phyloP scores from a whole-genome alignment of 306 rosid genomes.

The Sindora glabra region DNA sequence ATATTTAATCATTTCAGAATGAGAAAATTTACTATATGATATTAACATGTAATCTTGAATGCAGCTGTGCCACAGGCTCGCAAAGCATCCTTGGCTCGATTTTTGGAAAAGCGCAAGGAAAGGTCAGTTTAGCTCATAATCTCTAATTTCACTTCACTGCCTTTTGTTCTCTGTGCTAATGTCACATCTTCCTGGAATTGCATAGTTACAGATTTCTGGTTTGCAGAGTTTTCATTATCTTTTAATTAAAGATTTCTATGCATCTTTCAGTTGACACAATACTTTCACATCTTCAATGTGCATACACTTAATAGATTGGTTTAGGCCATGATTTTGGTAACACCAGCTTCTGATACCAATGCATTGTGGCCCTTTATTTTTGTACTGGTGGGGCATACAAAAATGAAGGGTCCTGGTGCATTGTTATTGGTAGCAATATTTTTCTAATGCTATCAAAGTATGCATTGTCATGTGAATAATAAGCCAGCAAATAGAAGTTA shows the following conservation, averaged over 20 bases:
- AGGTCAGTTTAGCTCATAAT: conserved; percentile 34
- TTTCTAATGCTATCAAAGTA: no score
- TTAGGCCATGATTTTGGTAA: no score
- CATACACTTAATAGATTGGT: not conserved
- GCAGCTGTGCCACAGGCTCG: conserved; percentile 87
- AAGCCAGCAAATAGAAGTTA: not conserved
- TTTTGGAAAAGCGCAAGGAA: conserved; percentile 89
- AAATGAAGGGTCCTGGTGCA: no score
- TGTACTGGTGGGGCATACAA: no score
- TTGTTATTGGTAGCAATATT: no score
- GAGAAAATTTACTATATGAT: not conserved
- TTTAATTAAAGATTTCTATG: not conserved
- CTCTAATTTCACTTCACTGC: not conserved
- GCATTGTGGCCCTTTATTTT: no score
- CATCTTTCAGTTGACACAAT: not conserved
- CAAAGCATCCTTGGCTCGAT: conserved; percentile 87
- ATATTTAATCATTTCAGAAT: not conserved
- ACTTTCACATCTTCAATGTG: not conserved
- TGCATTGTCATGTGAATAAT: no score
- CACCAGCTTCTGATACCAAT: no score
- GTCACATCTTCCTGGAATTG: not conserved
- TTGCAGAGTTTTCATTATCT: not conserved
- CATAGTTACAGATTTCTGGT: not conserved
- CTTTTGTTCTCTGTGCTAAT: not conserved
- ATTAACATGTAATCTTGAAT: conserved; percentile 2